Percentiles rank a stretch among this genome's conserved stretches.
Conservation (phyloP, 306 rosid genomes). For the Carpinus fangiana region DNA sequence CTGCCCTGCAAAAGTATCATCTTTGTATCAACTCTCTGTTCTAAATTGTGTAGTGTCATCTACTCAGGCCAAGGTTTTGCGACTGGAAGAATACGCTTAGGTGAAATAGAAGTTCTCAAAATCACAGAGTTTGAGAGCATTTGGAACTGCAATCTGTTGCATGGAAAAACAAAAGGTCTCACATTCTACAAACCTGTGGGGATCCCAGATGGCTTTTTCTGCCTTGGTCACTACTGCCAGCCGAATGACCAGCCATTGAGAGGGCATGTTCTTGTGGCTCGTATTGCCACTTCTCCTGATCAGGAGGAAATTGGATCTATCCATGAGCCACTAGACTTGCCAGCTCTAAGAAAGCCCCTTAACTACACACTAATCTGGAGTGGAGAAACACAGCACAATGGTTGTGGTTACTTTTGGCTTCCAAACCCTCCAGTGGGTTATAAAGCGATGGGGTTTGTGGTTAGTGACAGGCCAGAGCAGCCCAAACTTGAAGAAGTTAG, state of each 20-base stretch:
- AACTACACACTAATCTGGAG: conserved; percentile 71
- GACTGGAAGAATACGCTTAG: conserved; percentile 68
- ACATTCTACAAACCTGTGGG: conserved; percentile 72
- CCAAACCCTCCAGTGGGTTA: conserved; percentile 87
- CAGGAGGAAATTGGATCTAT: conserved; percentile 24
- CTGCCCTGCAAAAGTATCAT: conserved; percentile 17
- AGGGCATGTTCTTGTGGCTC: conserved; percentile 74
- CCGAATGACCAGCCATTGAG: conserved; percentile 56
- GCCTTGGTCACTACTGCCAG: conserved; percentile 88
- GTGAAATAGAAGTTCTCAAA: conserved; percentile 62
- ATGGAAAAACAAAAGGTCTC: conserved; percentile 49
- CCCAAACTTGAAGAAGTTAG: conserved; percentile 63
- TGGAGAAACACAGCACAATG: conserved; percentile 47
- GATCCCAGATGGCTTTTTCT: conserved; percentile 71
- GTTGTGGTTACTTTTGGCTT: conserved; percentile 74
- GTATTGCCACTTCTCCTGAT: conserved; percentile 34
- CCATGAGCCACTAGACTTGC: conserved; percentile 26
- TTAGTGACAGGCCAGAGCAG: conserved; percentile 54
- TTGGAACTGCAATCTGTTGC: conserved; percentile 52
- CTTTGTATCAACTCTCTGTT: conserved; percentile 12
- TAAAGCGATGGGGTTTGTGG: conserved; percentile 72
- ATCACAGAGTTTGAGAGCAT: conserved; percentile 57
- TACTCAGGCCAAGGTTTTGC: conserved; percentile 74
- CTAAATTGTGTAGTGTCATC: conserved; percentile 28
- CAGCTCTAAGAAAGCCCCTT: conserved; percentile 61